Evolutionary conservation across 192 early-diverging fungal genomes (phyloP), one percentile per base, ranked within the genome.

Genomic region (Coemansia sp.): DNA sequence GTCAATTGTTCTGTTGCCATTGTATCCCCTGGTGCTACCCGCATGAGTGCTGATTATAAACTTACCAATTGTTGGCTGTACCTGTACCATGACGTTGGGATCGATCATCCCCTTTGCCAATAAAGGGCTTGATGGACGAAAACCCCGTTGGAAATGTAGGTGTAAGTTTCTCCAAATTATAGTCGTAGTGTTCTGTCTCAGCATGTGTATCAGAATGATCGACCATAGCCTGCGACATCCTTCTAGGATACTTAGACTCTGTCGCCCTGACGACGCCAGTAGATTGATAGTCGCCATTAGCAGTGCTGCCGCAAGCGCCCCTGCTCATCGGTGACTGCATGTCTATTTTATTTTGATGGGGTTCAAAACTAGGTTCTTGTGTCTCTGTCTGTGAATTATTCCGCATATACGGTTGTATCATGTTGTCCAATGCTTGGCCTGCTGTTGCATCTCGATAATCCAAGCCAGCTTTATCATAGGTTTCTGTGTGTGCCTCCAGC

Each of bases 71-170:
- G 11, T 55, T 42, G 9, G 24, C 25, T 25, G 61, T 14, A 24
- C 57, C 27, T 23, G 53, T 27, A 36, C 53, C 70, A 57, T 66
- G 14, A 19, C 52, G 52, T 21, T 51, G 50, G 21, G n/a, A 0
- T 25, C 42, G 70, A 10, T 80, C 78, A 5, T 80, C 78, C n/a
- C 54, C 61, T 24, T 68, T 68, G 20, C 68, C 72, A 19, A 61
- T 33, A 46, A 80, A 80, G 10, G 78, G 72, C 59, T 80, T 80
- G 51, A 74, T 79, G 30, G 76, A 70, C n/a, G 71, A 60, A 59
- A 75, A 80, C 10, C 61, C 72, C 64, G 72, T 71, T 6, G 78
- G 72, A 10, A 75, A 60, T 3, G 78, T 54, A 6, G 69, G 58
- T 21, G 68, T 33, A 4, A 31, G 39, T 31, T 24, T 54, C 36